Base-by-base conservation (phyloP, 345 rosid genomes). In the Excoecaria agallocha region DNA sequence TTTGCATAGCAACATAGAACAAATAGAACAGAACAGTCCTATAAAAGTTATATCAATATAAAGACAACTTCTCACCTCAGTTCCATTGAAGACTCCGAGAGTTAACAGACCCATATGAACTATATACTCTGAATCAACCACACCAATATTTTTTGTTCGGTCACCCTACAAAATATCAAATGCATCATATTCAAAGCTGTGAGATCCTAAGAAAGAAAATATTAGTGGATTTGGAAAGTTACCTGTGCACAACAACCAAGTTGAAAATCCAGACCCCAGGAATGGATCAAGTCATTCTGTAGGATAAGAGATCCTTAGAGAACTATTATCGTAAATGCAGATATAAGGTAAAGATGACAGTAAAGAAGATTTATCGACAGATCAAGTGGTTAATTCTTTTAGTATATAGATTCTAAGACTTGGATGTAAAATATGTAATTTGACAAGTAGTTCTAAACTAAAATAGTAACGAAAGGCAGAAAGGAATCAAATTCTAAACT, bases 211-310 rank as follows among this genome's bases (percentile, higher is more conserved):
- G 57, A 69, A 61, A 57, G 11, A 2, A 35, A 30, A 35, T 35
- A 12, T 37, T 5, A 52, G 24, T 35, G 56, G 56, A 38, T 59
- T 52, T 7, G 2, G 55, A 76, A 78, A 74, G 80, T 76, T 82
- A 92, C 98, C 76, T 91, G 97, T 56, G 97, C 93, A 67, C 98
- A 94, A 77, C 92, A 92, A 39, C 98, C 97, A 3, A 92, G 97
- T 78, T 86, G 90, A 77, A 71, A 79, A 81, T 94, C 98, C 43
- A 94, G 79, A 65, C 98, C 98, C 98, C 98, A 94, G 0, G 97
- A 95, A 39, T 94, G 97, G 77, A 92, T 89, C 87, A 94, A 84
- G 83, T 92, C 97, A 75, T 92, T 94, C 97, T 94, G 88, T 39
- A 76, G 12, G 54, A 49, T 48, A 30, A 46, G 79, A 59, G 49